A percentile compares a stretch with the other conserved stretches of the same genome.
Conservation (phyloP, 768 basidiomycete genomes). For the Tephrocybe rancida region DNA sequence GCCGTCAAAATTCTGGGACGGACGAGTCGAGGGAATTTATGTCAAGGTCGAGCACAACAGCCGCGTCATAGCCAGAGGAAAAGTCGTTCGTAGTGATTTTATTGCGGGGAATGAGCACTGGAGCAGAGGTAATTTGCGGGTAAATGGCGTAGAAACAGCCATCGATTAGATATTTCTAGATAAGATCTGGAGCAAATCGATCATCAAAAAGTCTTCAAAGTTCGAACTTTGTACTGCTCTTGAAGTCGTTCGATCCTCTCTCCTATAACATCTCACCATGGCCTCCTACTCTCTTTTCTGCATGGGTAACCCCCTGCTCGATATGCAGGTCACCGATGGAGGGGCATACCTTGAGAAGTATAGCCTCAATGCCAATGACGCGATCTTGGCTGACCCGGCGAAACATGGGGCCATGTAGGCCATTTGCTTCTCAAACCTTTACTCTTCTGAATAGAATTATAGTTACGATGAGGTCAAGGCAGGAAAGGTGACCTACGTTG, state of each 20-base stretch:
- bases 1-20: constrained; percentile 46
- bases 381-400: constrained; percentile 90
- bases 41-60: constrained; percentile 51
- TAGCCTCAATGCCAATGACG: constrained; percentile 89
- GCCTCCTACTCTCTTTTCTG: constrained; percentile 75
- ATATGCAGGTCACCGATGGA: constrained; percentile 90
- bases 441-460: constrained; percentile 2
- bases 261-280: constrained; percentile 28
- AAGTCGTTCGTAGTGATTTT: constrained; percentile 62
- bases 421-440: not conserved
- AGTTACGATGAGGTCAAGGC: constrained; percentile 90
- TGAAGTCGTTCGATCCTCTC: constrained; percentile 3
- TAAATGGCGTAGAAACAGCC: constrained; percentile 32
- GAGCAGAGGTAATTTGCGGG: constrained; percentile 41
- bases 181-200: constrained; percentile 14
- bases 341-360: constrained; percentile 89
- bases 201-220: constrained; percentile 6
- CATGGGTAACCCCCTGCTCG: constrained; percentile 95
- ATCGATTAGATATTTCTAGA: constrained; percentile 30
- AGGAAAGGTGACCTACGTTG: constrained; percentile 84
- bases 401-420: constrained; percentile 87
- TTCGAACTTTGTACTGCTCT: not conserved
- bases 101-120: constrained; percentile 68
- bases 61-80: constrained; percentile 45
- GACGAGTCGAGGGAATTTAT: constrained; percentile 58